Evolutionary conservation across 2,329 filamentous ascomycete species (phyloP).

Genomic region (Fusarium xyrophilum): DNA sequence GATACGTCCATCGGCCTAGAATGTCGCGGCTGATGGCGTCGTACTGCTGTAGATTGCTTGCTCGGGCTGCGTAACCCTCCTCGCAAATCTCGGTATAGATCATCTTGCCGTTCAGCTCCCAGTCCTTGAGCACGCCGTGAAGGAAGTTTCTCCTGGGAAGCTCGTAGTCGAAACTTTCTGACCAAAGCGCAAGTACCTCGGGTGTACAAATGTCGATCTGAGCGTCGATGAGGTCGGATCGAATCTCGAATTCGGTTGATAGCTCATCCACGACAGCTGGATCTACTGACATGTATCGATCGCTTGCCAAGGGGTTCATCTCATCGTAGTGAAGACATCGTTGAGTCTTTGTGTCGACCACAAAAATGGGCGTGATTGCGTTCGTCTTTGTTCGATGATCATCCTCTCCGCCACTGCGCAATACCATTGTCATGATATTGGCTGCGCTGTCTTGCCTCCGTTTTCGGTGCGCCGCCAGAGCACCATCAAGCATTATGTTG

Average conservation of each 20-base stretch:
- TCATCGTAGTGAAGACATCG: constrained; percentile 95
- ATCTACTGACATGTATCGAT: constrained; percentile 75
- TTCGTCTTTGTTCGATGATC: constrained; percentile 79
- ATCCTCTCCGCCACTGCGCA: constrained; percentile 75
- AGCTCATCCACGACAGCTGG: constrained; percentile 77
- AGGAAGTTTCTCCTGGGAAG: constrained; percentile 87
- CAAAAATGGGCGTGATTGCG: constrained; percentile 80
- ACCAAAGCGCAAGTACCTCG: constrained; percentile 93
- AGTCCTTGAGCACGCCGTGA: constrained; percentile 93
- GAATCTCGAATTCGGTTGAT: constrained; percentile 76
- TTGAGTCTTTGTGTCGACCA: constrained; percentile 80
- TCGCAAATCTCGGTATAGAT: constrained; percentile 88
- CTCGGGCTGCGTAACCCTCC: constrained; percentile 85
- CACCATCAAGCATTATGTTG: constrained; percentile 83
- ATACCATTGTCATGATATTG: constrained; percentile 96
- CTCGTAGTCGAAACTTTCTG: constrained; percentile 97
- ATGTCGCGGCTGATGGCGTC: constrained; percentile 88
- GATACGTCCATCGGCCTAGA: constrained; percentile 86
- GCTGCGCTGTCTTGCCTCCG: constrained; percentile 86
- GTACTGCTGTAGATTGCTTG: constrained; percentile 86
- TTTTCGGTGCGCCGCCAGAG: constrained; percentile 78
- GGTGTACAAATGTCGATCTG: constrained; percentile 98
- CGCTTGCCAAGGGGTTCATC: constrained; percentile 72
- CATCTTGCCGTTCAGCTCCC: constrained; percentile 96
- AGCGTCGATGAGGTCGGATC: constrained; percentile 89